Conservation (phyloP, 345 rosid species). For the Eucalyptus albens region DNA sequence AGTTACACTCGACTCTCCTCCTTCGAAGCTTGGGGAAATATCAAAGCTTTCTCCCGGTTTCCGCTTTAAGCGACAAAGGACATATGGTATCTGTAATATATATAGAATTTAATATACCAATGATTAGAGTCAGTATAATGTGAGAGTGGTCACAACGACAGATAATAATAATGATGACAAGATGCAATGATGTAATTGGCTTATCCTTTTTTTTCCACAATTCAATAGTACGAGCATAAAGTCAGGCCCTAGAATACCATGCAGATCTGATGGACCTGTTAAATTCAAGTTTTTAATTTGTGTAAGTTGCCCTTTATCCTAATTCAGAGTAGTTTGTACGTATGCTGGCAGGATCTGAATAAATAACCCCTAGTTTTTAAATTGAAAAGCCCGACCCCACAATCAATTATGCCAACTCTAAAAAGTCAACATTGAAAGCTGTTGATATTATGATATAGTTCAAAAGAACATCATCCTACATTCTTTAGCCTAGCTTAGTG, state of each 20-base stretch:
- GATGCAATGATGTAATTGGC: background rate
- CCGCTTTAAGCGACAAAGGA: background rate
- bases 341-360: fast-evolving
- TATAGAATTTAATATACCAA: background rate
- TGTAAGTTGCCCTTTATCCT: background rate
- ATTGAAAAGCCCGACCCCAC: fast-evolving
- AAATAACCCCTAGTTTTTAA: background rate
- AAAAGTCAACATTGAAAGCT: background rate
- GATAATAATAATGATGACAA: background rate
- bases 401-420: background rate
- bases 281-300: background rate
- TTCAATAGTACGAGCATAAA: background rate
- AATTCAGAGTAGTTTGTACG: background rate
- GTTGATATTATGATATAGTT: background rate
- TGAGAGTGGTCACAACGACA: background rate
- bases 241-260: background rate
- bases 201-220: background rate
- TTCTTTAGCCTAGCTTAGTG: background rate
- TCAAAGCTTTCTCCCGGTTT: background rate
- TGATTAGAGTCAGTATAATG: background rate
- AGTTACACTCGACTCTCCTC: background rate
- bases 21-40: background rate
- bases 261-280: background rate
- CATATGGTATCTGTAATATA: background rate
- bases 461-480: background rate